Evolutionary conservation across 2,329 filamentous ascomycete genomes (phyloP).

Genomic region (Colletotrichum chlorophyti): DNA sequence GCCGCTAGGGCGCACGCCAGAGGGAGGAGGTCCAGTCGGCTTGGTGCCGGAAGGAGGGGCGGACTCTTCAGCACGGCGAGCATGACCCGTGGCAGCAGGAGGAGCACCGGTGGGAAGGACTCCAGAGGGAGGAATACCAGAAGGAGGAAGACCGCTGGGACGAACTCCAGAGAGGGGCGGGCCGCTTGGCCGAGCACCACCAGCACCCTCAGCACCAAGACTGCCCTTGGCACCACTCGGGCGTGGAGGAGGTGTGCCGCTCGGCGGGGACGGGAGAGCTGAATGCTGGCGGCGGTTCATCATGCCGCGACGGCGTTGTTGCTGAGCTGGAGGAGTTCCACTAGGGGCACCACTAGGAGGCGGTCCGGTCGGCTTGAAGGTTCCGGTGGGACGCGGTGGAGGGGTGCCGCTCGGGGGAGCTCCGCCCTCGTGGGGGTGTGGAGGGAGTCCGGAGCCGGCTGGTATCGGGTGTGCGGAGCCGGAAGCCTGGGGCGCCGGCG

Average conservation of each 20-base stretch:
- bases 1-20: not conserved
- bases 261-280: not conserved
- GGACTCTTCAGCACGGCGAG: not conserved
- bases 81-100: not conserved
- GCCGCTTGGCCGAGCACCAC: not conserved
- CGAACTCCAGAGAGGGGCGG: not conserved
- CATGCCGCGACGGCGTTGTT: conserved; percentile 8
- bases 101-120: not conserved
- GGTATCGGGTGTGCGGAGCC: conserved; percentile 2
- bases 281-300: conserved; percentile 17
- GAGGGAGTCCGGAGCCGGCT: conserved; percentile 8
- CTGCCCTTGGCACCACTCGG: conserved; percentile 11
- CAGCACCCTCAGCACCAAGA: not conserved
- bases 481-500: conserved; percentile 20
- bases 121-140: not conserved
- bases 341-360: conserved; percentile 3
- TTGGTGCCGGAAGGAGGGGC: conserved; percentile 1
- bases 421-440: conserved; percentile 4
- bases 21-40: conserved; percentile 5
- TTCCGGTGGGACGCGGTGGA: conserved; percentile 12
- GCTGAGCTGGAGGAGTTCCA: conserved; percentile 9
- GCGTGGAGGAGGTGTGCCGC: conserved; percentile 14
- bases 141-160: conserved; percentile 1
- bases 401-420: conserved; percentile 16
- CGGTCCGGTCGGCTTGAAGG: conserved; percentile 6